phyloP scores from a whole-genome alignment of 116 monocot genomes.

The Trichopus zeylanicus region DNA sequence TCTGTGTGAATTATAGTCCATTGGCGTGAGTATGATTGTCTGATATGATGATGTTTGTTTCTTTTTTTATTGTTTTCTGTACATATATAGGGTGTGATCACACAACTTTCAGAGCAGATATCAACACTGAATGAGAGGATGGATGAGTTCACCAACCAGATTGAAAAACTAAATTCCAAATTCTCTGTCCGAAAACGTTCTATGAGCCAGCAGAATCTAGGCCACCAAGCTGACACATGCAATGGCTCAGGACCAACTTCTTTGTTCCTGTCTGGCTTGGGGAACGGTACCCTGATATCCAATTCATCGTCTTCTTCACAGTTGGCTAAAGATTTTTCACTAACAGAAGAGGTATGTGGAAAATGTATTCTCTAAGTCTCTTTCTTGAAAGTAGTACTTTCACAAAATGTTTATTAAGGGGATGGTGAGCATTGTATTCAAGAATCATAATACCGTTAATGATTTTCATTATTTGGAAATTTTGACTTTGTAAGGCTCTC shows the following conservation, averaged over 20 bases:
- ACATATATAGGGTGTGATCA: constrained; percentile 22
- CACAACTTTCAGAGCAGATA: constrained; percentile 92
- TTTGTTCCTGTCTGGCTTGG: constrained; percentile 68
- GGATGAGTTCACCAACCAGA: constrained; percentile 85
- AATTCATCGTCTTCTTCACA: constrained; percentile 79
- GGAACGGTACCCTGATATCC: constrained; percentile 77
- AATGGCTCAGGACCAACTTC: constrained; percentile 77
- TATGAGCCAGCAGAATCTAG: constrained; percentile 71
- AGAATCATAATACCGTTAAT: too few relatives aligned
- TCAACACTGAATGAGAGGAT: constrained; percentile 89
- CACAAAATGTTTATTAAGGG: too few relatives aligned
- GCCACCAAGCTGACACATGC: constrained; percentile 53
- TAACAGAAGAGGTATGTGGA: constrained; percentile 92
- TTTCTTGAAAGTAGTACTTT: too few relatives aligned
- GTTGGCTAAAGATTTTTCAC: constrained; percentile 56
- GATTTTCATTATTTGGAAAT: too few relatives aligned
- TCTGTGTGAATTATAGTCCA: too few relatives aligned
- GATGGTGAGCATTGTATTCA: too few relatives aligned
- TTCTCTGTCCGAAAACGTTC: constrained; percentile 39
- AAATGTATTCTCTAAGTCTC: too few relatives aligned
- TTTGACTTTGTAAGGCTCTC: too few relatives aligned
- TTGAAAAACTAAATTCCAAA: constrained; percentile 84
- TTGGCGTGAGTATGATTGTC: too few relatives aligned
- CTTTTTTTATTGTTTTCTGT: not conserved
- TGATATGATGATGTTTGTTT: not conserved